Conservation (phyloP, 805 yeast genomes). For the Cyberlindnera bimundalis region DNA sequence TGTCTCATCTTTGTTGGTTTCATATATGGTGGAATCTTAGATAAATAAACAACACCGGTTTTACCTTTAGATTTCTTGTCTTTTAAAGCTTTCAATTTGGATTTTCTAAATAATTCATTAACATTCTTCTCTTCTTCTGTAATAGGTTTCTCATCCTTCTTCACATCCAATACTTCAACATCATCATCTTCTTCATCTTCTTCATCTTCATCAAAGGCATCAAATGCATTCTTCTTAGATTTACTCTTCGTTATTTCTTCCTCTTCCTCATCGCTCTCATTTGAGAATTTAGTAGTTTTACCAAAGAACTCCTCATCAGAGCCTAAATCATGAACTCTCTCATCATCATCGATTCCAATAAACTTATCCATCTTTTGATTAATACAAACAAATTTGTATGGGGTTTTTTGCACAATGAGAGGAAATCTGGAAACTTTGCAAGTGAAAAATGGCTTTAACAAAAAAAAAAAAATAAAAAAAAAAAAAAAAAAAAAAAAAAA, state of each 20-base stretch:
- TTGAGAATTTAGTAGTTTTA: neutral
- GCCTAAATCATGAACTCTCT: conserved; percentile 15
- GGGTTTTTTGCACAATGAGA: too few relatives aligned
- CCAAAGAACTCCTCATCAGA: conserved; percentile 27
- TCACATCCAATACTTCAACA: neutral
- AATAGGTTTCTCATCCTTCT: conserved; percentile 4
- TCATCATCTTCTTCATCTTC: conserved; percentile 1
- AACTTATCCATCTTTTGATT: conserved; percentile 24
- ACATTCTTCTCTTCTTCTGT: conserved; percentile 27
- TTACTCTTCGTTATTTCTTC: conserved; percentile 15
- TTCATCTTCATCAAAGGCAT: conserved; percentile 29
- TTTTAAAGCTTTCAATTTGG: conserved; percentile 55
- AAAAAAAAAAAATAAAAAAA: too few relatives aligned
- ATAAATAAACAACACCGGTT: conserved; percentile 91
- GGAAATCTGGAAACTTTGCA: too few relatives aligned
- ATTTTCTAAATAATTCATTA: conserved; percentile 47
- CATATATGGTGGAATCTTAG: conserved; percentile 95
- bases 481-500: too few relatives aligned
- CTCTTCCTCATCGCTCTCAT: conserved; percentile 2
- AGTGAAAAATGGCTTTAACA: too few relatives aligned
- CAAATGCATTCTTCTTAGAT: conserved; percentile 15
- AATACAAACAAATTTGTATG: too few relatives aligned
- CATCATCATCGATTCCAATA: conserved; percentile 18
- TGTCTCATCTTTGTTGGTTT: conserved; percentile 89
- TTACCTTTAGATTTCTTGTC: conserved; percentile 53